These are phyloP conservation scores for Monosporascus ibericus DNA, from an alignment of 2,329 filamentous ascomycete genomes.

Conservation along the genomic window DNA sequence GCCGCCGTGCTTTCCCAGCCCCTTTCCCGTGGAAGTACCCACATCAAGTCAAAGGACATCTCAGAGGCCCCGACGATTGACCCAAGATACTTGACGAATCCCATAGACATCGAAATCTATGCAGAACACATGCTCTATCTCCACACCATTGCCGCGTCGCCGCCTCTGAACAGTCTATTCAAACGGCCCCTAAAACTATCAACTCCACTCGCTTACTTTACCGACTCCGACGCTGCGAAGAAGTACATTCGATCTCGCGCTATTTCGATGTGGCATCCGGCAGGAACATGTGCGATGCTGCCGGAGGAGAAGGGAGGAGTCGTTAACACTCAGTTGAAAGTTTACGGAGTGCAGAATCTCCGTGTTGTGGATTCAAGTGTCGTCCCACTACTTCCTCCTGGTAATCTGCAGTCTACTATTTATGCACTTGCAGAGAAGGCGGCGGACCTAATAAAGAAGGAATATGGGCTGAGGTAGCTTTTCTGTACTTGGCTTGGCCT, in stretches of 20 bases:
- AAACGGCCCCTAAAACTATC: conserved; percentile 5
- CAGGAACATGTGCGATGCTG: conserved; percentile 27
- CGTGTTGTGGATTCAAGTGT: conserved; percentile 31
- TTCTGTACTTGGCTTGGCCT: no score
- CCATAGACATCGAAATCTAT: conserved; percentile 12
- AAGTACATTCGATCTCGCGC: conserved; percentile 4
- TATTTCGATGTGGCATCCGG: conserved; percentile 17
- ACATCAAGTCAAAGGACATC: conserved; percentile 7
- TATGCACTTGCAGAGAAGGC: conserved; percentile 27
- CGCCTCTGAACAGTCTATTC: conserved; percentile 9
- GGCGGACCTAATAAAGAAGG: conserved; percentile 22
- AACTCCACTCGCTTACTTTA: background rate
- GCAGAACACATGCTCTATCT: conserved; percentile 12
- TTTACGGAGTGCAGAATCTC: conserved; percentile 28
- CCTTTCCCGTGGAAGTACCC: conserved; percentile 11
- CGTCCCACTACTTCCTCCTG: conserved; percentile 26
- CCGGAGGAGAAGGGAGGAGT: conserved; percentile 27
- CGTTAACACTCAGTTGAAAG: conserved; percentile 25
- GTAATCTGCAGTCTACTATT: conserved; percentile 25
- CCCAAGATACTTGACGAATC: conserved; percentile 11
- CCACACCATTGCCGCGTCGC: conserved; percentile 1
- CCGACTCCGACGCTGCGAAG: conserved; percentile 10
- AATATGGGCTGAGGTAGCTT: background rate
- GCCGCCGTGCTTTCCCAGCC: conserved; percentile 8
- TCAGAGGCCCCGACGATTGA: conserved; percentile 6